phyloP scores from a whole-genome alignment of 148 eudicot genomes.

The Tetragonia tetragonoides region DNA sequence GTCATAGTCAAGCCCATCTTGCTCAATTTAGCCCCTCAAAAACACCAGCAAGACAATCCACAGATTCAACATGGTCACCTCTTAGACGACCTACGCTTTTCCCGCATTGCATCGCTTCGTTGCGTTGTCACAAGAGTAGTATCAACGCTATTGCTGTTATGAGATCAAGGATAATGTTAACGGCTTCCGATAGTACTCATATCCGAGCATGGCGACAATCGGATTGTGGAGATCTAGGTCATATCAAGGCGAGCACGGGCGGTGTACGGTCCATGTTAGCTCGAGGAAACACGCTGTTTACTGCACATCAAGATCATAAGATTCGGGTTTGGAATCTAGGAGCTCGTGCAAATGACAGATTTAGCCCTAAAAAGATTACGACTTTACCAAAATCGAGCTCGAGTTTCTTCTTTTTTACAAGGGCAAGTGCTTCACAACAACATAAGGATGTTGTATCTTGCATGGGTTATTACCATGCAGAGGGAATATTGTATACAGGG shows the following conservation, averaged over 20 bases:
- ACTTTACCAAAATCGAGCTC: constrained; percentile 39
- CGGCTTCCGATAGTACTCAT: constrained; percentile 51
- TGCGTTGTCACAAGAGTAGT: constrained; percentile 49
- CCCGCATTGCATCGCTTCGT: constrained; percentile 57
- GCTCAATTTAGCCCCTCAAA: not conserved
- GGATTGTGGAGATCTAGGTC: constrained; percentile 50
- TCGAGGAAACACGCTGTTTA: constrained; percentile 43
- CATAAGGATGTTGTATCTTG: constrained; percentile 61
- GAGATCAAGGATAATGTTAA: constrained; percentile 33
- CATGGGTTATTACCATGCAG: constrained; percentile 60
- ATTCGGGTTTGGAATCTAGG: constrained; percentile 46
- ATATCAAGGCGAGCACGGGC: constrained; percentile 38
- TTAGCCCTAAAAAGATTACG: constrained; percentile 42
- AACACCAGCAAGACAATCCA: not conserved
- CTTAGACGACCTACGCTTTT: constrained; percentile 38
- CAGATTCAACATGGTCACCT: constrained; percentile 20
- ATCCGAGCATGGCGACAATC: constrained; percentile 54
- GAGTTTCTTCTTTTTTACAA: constrained; percentile 16
- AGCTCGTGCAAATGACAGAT: constrained; percentile 14
- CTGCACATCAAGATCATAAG: constrained; percentile 50
- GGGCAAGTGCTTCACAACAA: constrained; percentile 20
- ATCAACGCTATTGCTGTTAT: constrained; percentile 44
- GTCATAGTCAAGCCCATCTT: too few species aligned
- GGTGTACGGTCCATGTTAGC: constrained; percentile 48
- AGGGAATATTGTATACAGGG: constrained; percentile 58